Conservation (phyloP, 2,329 filamentous ascomycete species). For the Intubia oerlemansii region DNA sequence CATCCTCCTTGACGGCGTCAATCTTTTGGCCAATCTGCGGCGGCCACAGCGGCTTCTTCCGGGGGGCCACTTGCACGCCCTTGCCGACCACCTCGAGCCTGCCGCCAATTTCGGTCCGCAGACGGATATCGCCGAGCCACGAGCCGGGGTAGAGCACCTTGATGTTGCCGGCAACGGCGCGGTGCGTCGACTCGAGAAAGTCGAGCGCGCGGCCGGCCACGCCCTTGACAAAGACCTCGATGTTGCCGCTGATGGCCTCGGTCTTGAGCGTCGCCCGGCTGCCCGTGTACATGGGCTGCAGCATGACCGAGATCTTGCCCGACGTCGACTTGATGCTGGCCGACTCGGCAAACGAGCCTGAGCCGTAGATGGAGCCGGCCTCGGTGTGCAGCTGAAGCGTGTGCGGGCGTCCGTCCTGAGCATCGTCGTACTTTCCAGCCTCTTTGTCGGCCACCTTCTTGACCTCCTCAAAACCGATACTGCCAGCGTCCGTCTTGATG, state of each 20-base stretch:
- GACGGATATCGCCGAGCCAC: conserved; percentile 25
- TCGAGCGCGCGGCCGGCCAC: conserved; percentile 10
- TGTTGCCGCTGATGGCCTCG: too few species aligned
- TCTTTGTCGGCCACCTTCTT: not conserved
- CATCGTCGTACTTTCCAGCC: not conserved
- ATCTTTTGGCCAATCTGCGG: conserved; percentile 1
- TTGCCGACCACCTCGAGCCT: conserved; percentile 18
- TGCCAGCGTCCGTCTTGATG: conserved; percentile 21
- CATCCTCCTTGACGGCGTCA: conserved; percentile 5
- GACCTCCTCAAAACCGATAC: conserved; percentile 14
- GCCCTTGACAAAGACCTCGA: not conserved
- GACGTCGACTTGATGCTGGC: conserved; percentile 18
- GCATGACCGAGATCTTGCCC: too few species aligned
- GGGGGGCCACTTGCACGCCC: conserved; percentile 18
- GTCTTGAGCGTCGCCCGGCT: too few species aligned
- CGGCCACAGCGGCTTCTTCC: conserved; percentile 7
- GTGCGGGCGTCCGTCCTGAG: conserved; percentile 15
- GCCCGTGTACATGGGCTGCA: too few species aligned
- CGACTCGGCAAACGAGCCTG: conserved; percentile 18
- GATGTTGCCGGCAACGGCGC: conserved; percentile 21
- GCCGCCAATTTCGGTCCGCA: conserved; percentile 18
- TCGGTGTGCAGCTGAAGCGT: conserved; percentile 23
- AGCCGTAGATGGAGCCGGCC: conserved; percentile 21
- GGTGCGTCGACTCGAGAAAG: conserved; percentile 20
- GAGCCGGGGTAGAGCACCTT: conserved; percentile 22